Conservation (phyloP, 495 filamentous ascomycete species). For the Pyrenula massariospora region DNA sequence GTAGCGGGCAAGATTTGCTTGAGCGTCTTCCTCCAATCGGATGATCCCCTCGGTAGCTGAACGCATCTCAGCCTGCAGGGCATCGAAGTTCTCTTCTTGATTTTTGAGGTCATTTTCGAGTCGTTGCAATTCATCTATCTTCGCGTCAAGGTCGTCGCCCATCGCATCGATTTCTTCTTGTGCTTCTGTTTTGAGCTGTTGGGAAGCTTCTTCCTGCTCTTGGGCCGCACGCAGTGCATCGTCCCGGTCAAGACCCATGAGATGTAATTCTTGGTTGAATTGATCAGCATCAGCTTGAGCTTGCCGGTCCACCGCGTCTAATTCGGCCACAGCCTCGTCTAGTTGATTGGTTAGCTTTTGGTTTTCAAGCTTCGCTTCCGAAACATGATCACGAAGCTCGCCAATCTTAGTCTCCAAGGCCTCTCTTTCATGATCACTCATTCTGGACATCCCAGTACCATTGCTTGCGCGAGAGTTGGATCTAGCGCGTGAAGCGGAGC, state of each 20-base stretch:
- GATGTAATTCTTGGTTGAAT: conserved; percentile 66
- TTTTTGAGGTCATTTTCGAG: conserved; percentile 44
- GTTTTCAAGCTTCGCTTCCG: conserved; percentile 72
- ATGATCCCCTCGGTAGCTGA: conserved; percentile 76
- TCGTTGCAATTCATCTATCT: conserved; percentile 59
- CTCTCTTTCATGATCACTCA: conserved; percentile 75
- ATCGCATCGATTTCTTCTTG: conserved; percentile 75
- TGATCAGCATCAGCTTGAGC: conserved; percentile 68
- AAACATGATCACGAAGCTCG: conserved; percentile 74
- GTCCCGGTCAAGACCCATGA: conserved; percentile 76
- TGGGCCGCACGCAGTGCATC: conserved; percentile 69
- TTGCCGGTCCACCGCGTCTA: conserved; percentile 51
- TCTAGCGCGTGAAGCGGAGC: conserved; percentile 76
- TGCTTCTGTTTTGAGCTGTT: conserved; percentile 66
- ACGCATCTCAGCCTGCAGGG: conserved; percentile 82
- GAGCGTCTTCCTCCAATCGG: conserved; percentile 76
- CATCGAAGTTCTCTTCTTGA: conserved; percentile 64
- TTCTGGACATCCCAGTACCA: conserved; percentile 50
- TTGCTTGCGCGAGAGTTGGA: conserved; percentile 63
- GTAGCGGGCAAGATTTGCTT: conserved; percentile 50
- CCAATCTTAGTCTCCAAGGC: conserved; percentile 73
- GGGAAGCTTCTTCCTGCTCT: conserved; percentile 68
- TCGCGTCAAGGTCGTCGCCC: conserved; percentile 65
- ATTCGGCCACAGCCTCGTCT: conserved; percentile 51
- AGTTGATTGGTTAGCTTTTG: conserved; percentile 68